phyloP scores from a whole-genome alignment of 2,329 filamentous ascomycete species.

The Fusarium denticulatum region DNA sequence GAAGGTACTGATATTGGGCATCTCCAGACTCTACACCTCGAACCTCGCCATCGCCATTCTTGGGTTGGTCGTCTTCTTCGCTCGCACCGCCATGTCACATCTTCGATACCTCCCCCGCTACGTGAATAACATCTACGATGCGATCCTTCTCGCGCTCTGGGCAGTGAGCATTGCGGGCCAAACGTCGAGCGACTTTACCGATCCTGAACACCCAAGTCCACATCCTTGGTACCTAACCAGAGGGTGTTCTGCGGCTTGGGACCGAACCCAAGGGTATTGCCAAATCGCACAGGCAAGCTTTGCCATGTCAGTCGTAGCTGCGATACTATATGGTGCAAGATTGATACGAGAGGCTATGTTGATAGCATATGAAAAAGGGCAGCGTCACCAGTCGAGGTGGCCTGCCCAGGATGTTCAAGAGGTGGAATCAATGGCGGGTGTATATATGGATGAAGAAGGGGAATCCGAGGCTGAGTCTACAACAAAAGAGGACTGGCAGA shows the following conservation, averaged over 20 bases:
- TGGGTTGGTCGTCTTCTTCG: slow-evolving; percentile 41
- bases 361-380: slow-evolving; percentile 20
- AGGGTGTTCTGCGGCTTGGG: slow-evolving; percentile 34
- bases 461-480: not conserved
- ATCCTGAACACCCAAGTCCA: slow-evolving; percentile 36
- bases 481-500: not conserved
- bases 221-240: slow-evolving; percentile 44
- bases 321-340: slow-evolving; percentile 27
- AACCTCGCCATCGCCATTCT: slow-evolving; percentile 46
- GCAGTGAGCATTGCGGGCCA: slow-evolving; percentile 35
- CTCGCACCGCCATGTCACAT: slow-evolving; percentile 36
- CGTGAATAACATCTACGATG: slow-evolving; percentile 44
- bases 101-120: slow-evolving; percentile 39
- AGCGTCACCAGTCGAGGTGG: not conserved
- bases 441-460: slow-evolving; percentile 12
- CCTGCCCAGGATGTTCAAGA: not conserved
- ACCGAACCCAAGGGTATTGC: slow-evolving; percentile 24
- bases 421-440: not conserved
- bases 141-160: slow-evolving; percentile 44
- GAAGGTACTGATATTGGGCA: not conserved
- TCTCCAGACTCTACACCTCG: slow-evolving; percentile 41
- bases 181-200: slow-evolving; percentile 39
- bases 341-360: slow-evolving; percentile 19
- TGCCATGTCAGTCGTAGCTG: slow-evolving; percentile 31
- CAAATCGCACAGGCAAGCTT: slow-evolving; percentile 38